A percentile compares a stretch with the other conserved stretches of the same genome.
These are phyloP conservation scores for Neurospora discreta DNA, from an alignment of 495 filamentous ascomycete species.

Conservation along the genomic window DNA sequence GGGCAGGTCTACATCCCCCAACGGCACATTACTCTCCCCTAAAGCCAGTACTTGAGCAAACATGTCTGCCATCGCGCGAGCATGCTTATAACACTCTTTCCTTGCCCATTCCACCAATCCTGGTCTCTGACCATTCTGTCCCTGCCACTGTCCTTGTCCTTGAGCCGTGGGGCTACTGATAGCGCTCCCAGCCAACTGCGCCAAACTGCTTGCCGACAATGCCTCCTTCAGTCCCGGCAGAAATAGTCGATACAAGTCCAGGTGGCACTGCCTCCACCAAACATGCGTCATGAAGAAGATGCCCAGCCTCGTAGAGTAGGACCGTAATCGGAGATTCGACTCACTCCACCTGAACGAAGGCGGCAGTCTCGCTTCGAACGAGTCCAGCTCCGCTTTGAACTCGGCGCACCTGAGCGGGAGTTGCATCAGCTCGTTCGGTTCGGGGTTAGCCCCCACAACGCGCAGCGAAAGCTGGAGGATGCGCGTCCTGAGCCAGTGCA, in stretches of 20 bases:
- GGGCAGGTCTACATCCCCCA: slow-evolving; percentile 37
- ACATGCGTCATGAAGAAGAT: slow-evolving; percentile 42
- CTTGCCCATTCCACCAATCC: neutral
- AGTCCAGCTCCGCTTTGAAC: slow-evolving; percentile 29
- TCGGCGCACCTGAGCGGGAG: slow-evolving; percentile 30
- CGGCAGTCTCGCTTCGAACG: slow-evolving; percentile 34
- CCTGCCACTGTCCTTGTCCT: neutral
- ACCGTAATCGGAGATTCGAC: slow-evolving; percentile 36
- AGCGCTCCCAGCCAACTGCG: slow-evolving; percentile 27
- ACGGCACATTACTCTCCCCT: slow-evolving; percentile 22
- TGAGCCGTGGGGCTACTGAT: slow-evolving; percentile 20
- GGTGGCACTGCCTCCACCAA: slow-evolving; percentile 39
- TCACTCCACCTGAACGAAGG: slow-evolving; percentile 36
- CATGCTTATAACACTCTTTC: slow-evolving; percentile 32
- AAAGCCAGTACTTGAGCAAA: slow-evolving; percentile 32
- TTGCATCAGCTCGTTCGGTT: slow-evolving; percentile 24
- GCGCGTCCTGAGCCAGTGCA: slow-evolving; percentile 34
- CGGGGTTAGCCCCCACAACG: slow-evolving; percentile 14
- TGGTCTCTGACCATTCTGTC: neutral
- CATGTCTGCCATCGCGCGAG: slow-evolving; percentile 36
- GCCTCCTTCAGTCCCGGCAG: slow-evolving; percentile 33
- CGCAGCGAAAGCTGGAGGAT: slow-evolving; percentile 33
- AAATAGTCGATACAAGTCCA: slow-evolving; percentile 37
- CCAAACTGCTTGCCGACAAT: slow-evolving; percentile 24
- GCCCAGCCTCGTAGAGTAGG: slow-evolving; percentile 34